Conservation (phyloP, 306 rosid species). For the Begonia peltatifolia region DNA sequence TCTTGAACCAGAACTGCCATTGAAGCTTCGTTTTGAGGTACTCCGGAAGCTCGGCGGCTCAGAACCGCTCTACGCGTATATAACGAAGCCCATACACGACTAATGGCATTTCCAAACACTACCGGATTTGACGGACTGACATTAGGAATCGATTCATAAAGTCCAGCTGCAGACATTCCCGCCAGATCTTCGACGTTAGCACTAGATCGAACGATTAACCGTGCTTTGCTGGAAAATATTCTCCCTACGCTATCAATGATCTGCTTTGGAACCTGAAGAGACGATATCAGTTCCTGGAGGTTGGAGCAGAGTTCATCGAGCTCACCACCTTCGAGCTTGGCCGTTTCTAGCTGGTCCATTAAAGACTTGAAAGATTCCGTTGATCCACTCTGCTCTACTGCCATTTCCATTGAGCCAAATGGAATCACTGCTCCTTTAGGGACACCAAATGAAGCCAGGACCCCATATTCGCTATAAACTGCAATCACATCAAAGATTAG, state of each 20-base stretch:
- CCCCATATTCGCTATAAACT: conserved; percentile 69
- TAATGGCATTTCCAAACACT: conserved; percentile 47
- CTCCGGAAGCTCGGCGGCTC: conserved; percentile 74
- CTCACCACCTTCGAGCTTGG: conserved; percentile 49
- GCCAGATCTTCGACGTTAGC: conserved; percentile 97
- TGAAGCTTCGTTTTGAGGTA: conserved; percentile 69
- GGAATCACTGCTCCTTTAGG: conserved; percentile 89
- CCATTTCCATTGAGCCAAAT: conserved; percentile 87
- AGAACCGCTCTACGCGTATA: conserved; percentile 82
- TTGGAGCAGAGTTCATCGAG: conserved; percentile 52
- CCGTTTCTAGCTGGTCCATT: conserved; percentile 54
- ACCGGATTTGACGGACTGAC: conserved; percentile 66
- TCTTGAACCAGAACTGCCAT: conserved; percentile 93
- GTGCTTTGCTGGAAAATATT: conserved; percentile 48
- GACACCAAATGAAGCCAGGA: conserved; percentile 66
- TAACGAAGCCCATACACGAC: conserved; percentile 86
- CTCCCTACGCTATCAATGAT: conserved; percentile 43
- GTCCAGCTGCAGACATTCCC: conserved; percentile 97
- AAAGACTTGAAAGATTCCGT: conserved; percentile 45
- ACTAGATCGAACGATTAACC: conserved; percentile 84
- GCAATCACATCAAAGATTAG: conserved; percentile 4
- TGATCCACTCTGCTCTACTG: conserved; percentile 49
- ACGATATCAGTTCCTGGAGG: conserved; percentile 67
- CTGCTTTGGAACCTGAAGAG: conserved; percentile 46
- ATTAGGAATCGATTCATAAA: conserved; percentile 87